These are phyloP conservation scores for Wickerhamiella galacta DNA, from an alignment of 805 yeast species.

Conservation along the genomic window DNA sequence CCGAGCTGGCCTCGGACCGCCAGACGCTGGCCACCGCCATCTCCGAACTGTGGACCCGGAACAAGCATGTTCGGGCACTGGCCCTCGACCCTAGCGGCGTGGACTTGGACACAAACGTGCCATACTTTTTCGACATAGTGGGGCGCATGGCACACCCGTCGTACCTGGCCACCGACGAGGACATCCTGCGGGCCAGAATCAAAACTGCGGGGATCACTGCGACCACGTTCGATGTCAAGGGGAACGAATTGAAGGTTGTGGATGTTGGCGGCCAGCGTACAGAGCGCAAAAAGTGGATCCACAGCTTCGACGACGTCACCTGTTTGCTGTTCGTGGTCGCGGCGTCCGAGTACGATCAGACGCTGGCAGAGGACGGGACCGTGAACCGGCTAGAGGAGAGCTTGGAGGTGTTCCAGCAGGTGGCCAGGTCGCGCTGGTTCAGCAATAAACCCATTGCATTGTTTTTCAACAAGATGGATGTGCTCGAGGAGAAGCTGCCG, in stretches of 20 bases:
- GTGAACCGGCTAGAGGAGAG: slow-evolving; percentile 89
- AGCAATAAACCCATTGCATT: slow-evolving; percentile 70
- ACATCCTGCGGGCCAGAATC: slow-evolving; percentile 76
- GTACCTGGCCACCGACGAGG: slow-evolving; percentile 62
- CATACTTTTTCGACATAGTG: slow-evolving; percentile 66
- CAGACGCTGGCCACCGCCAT: slow-evolving; percentile 45
- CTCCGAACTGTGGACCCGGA: slow-evolving; percentile 39
- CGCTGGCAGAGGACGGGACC: slow-evolving; percentile 71
- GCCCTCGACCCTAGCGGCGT: slow-evolving; percentile 40
- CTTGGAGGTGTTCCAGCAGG: slow-evolving; percentile 61
- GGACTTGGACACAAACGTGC: slow-evolving; percentile 71
- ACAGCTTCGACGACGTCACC: slow-evolving; percentile 82
- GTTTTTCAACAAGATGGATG: slow-evolving; percentile 76
- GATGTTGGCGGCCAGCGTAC: slow-evolving; percentile 98
- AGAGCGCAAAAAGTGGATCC: slow-evolving; percentile 94
- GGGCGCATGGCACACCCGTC: slow-evolving; percentile 41
- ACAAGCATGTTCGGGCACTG: slow-evolving; percentile 29
- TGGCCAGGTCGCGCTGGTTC: slow-evolving; percentile 79
- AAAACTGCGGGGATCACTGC: slow-evolving; percentile 94
- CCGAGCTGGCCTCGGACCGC: not conserved
- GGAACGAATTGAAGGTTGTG: slow-evolving; percentile 52
- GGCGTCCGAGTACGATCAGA: slow-evolving; percentile 82
- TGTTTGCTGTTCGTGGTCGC: slow-evolving; percentile 81
- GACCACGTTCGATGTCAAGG: slow-evolving; percentile 51
- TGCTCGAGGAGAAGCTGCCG: slow-evolving; percentile 54